These are phyloP conservation scores for Discostella pseudostelligera DNA, from an alignment of 108 stramenopile genomes.

Conservation along the genomic window DNA sequence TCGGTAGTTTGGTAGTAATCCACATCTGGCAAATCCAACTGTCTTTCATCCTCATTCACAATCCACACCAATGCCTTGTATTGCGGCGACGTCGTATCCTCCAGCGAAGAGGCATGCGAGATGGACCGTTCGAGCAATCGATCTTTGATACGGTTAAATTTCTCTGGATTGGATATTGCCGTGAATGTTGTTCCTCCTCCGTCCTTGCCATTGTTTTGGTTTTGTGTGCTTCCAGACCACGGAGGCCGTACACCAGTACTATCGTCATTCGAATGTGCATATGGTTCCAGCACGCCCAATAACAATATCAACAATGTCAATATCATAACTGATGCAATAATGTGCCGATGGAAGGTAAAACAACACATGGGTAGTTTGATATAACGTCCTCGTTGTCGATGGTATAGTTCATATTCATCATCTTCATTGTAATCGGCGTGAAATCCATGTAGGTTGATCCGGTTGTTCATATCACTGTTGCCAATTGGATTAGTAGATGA, in stretches of 20 bases:
- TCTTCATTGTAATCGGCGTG: too few relatives aligned
- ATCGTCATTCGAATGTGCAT: neutral
- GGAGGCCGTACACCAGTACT: slow-evolving; percentile 3
- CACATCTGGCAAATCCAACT: slow-evolving; percentile 31
- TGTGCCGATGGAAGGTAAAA: too few relatives aligned
- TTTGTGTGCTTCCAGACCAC: neutral
- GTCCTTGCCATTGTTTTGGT: too few relatives aligned
- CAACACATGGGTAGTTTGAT: neutral
- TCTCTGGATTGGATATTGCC: slow-evolving; percentile 4
- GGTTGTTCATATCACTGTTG: neutral
- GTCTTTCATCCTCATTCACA: slow-evolving; percentile 33
- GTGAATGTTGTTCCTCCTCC: neutral
- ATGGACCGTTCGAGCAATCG: slow-evolving; percentile 41
- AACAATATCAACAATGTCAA: neutral
- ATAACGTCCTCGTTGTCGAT: neutral
- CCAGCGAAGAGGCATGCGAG: slow-evolving; percentile 32
- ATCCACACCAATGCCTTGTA: slow-evolving; percentile 48
- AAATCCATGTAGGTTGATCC: too few relatives aligned
- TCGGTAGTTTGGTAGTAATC: slow-evolving; percentile 41
- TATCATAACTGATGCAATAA: neutral
- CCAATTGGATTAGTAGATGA: too few relatives aligned
- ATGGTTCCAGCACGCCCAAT: neutral
- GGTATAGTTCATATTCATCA: neutral
- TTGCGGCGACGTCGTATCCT: slow-evolving; percentile 23
- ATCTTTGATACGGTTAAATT: slow-evolving; percentile 44